Evolutionary conservation across 1,139 yeast species (phyloP), one percentile per base, ranked within the genome.

Genomic region (Suhomyces yuchorum): DNA sequence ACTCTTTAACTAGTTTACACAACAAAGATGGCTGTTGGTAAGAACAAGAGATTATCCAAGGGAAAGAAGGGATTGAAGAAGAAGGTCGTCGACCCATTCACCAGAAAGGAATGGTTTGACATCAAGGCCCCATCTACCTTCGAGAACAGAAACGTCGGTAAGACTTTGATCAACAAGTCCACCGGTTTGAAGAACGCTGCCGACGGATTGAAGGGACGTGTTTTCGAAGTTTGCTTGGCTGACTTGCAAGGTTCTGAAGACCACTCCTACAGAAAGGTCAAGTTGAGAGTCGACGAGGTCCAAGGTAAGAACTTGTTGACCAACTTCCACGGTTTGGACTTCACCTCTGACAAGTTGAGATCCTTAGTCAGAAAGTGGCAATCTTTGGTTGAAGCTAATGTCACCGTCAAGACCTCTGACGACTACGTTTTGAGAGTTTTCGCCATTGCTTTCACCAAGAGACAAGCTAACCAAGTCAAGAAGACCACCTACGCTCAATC

Each of bases 21-120:
- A 40, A 37, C 47, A 40, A 47, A 44, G 36, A 87, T 88, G 96
- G 96, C 93, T 84, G 93, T 89, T 77, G 96, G 96, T 75, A 89
- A 89, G 88, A 89, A 89, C 78, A 89, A 89, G 91, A 86, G 96
- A 84, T 81, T 88, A 79, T 85, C 92, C 80, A 88, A 88, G 82
- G 96, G 96, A 77, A 88, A 88, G 90, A 89, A 88, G 80, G 96
- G 96, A 70, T 77, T 87, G 77, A 89, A 89, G 95, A 89, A 88
- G 92, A 88, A 84, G 85, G 90, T 85, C 73, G 92, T 87, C 64
- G 96, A 88, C 83, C 96, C 96, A 71, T 88, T 88, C 89, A 80
- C 93, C 84, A 87, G 87, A 75, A 89, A 89, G 81, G 96, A 88
- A 69, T 88, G 96, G 96, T 89, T 80, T 77, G 92, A 85, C 75